These are phyloP conservation scores for Paracoccidioides brasiliensis DNA, from an alignment of 2,329 filamentous ascomycete species.

Conservation along the genomic window DNA sequence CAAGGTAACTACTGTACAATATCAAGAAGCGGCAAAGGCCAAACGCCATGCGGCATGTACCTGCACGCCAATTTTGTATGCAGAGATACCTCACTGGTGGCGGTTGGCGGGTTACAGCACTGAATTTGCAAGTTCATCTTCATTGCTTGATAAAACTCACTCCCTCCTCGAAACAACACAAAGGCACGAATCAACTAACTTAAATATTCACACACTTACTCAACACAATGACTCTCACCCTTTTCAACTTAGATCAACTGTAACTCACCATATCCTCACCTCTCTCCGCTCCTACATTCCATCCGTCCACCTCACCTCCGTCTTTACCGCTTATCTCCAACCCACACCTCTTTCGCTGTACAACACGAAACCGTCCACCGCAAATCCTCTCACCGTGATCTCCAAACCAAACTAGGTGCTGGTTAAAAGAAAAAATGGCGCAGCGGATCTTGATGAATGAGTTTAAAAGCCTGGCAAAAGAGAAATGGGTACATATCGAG, in stretches of 20 bases:
- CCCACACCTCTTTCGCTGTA: background rate
- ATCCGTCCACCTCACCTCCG: background rate
- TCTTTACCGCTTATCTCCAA: background rate
- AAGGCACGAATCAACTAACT: no score
- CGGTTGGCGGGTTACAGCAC: background rate
- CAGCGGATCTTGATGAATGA: constrained; percentile 84
- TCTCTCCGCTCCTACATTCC: background rate
- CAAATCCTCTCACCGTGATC: background rate
- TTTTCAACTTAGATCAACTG: background rate
- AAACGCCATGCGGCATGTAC: background rate
- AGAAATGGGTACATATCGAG: constrained; percentile 89
- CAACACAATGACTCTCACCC: background rate
- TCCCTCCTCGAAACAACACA: no score
- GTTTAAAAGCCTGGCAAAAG: constrained; percentile 65
- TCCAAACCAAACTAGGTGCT: background rate
- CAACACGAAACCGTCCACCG: no score
- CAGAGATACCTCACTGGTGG: background rate
- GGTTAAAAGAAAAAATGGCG: constrained; percentile 31
- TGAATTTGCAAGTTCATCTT: background rate
- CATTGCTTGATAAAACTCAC: background rate
- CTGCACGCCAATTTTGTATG: constrained; percentile 4
- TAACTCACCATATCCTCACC: background rate
- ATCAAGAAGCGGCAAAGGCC: background rate
- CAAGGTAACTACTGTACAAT: background rate
- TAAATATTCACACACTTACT: background rate